A percentile compares a stretch with the other conserved stretches of the same genome.
Conservation (phyloP, 176 grass and related monocot genomes). For the Cenchrus americanus region DNA sequence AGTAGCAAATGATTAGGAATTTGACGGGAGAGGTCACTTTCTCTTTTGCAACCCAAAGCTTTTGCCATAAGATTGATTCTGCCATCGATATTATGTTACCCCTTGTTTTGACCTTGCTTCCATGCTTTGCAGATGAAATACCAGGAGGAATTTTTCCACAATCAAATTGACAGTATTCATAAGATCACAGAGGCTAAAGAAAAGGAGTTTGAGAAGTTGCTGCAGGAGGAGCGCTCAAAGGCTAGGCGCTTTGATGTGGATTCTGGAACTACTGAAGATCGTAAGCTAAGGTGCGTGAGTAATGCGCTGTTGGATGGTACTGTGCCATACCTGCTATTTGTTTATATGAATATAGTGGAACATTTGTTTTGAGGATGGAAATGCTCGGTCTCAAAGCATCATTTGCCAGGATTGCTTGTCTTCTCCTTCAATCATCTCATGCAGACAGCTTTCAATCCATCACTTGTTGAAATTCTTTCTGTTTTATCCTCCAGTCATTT, state of each 20-base stretch:
- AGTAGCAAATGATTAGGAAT: background rate
- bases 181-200: slow-evolving; percentile 70
- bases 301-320: background rate
- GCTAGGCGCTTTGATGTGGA: slow-evolving; percentile 59
- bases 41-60: background rate
- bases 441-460: background rate
- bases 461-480: background rate
- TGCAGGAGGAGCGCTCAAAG: slow-evolving; percentile 71
- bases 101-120: slow-evolving; percentile 17
- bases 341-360: background rate
- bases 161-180: slow-evolving; percentile 69
- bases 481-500: background rate
- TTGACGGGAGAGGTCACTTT: background rate
- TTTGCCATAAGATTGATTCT: slow-evolving; percentile 9
- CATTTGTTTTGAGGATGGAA: slow-evolving; percentile 5
- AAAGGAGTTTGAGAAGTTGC: slow-evolving; percentile 53
- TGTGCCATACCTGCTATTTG: background rate
- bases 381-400: slow-evolving; percentile 1
- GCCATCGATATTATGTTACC: slow-evolving; percentile 18
- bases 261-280: slow-evolving; percentile 58
- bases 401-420: background rate
- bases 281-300: slow-evolving; percentile 53
- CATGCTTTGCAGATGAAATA: slow-evolving; percentile 68
- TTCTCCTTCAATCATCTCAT: background rate
- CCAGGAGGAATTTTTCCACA: slow-evolving; percentile 74